Evolutionary conservation across 805 yeast species (phyloP), one percentile per base, ranked within the genome.

Genomic region (Lipomyces yamanashiensis): DNA sequence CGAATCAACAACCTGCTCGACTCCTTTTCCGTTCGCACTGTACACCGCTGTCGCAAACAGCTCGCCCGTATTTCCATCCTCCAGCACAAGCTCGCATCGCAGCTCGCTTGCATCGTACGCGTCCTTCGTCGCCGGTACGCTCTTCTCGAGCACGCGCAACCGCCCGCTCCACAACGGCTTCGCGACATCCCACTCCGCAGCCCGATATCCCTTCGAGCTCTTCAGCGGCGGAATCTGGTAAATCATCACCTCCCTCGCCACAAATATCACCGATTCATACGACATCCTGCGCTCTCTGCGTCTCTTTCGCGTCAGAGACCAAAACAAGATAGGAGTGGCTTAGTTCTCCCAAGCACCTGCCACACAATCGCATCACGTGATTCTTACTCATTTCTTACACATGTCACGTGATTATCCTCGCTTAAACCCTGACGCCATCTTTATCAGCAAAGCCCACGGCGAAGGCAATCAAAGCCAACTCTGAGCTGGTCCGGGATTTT

Each of bases 41-140:
- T 76, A 79, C 5, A 73, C 76, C 1, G 79, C 77, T 9, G 49
- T 60, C 0, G 81, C 82, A 66, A 80, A 78, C 54, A 75, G 60
- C 39, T 71, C 76, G 23, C 75, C 75, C 1, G 68, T 62, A 23
- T 60, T 56, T 19, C 59, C 45, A 59, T 75, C 77, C 51, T 71
- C 74, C 43, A 77, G 70, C 47, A 71, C 70, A 36, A 78, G 61
- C 19, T 71, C 69, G 59, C 77, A 74, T 21, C 43, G 50, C 44
- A 74, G 37, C 15, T 51, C 53, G 9, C 41, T 36, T 15, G 54
- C 62, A 13, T 43, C 41, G 41, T 37, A 34, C 34, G 49, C 39
- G 17, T 33, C 55, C 17, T 37, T 33, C 23, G 33, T 41, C 36
- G 44, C 39, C 15, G 44, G 50, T 37, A 19, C 37, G 34, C 43